Evolutionary conservation across 768 basidiomycete species (phyloP).

Genomic region (Zangia roseola): DNA sequence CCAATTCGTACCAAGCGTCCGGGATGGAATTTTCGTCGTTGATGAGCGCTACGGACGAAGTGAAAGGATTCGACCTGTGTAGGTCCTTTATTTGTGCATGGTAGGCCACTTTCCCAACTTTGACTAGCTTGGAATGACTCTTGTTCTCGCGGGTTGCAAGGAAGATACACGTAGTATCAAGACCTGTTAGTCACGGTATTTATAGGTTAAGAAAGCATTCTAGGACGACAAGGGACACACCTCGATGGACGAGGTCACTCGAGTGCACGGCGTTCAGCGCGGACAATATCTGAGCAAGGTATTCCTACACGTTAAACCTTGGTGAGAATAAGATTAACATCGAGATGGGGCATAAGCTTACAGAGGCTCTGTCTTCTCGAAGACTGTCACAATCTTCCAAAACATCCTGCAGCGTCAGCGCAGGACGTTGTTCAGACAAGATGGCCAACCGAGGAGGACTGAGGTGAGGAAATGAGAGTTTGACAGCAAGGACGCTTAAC

Average conservation of each 20-base stretch:
- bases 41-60: conserved; percentile 18
- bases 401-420: conserved; percentile 66
- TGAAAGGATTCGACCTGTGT: conserved; percentile 82
- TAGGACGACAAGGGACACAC: conserved; percentile 31
- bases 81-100: conserved; percentile 73
- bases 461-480: conserved; percentile 51
- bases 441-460: conserved; percentile 58
- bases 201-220: not conserved
- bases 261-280: conserved; percentile 69
- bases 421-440: conserved; percentile 68
- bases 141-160: conserved; percentile 52
- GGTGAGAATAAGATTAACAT: not conserved
- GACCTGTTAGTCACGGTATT: conserved; percentile 37
- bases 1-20: conserved; percentile 26
- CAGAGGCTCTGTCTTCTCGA: conserved; percentile 68
- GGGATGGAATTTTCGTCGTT: conserved; percentile 25
- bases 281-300: conserved; percentile 68
- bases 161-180: conserved; percentile 59
- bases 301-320: conserved; percentile 50
- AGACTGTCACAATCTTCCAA: conserved; percentile 75
- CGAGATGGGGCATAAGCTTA: conserved; percentile 33
- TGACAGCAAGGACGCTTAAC: conserved; percentile 65
- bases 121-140: conserved; percentile 62
- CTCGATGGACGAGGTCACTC: conserved; percentile 66
- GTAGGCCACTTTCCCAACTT: conserved; percentile 72